Base-by-base conservation (phyloP, 2,329 filamentous ascomycete species). In the Diplodia mutila region DNA sequence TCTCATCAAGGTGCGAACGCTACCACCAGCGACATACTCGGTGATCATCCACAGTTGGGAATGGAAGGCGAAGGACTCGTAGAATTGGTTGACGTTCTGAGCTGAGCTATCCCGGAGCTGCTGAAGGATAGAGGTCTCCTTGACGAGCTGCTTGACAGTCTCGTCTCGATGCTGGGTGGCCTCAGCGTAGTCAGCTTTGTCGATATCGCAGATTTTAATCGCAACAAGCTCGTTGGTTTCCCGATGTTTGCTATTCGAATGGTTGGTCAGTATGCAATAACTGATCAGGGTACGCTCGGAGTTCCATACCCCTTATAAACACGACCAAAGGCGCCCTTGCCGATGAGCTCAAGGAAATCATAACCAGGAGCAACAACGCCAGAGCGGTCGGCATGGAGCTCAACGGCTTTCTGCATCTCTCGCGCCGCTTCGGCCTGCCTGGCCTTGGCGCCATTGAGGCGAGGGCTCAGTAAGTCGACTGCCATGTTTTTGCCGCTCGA, bases 41-140 rank as follows among this genome's bases (percentile, higher is more conserved):
- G 91, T 94, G 67, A 95, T 88, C 82, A 95, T 92, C 92, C 92
- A 96, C 81, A 96, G 89, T 69, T 92, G 87, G 72, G 91, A 89
- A 51, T 91, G 90, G 46, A 94, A 88, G 9, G 91, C 88, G 23
- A 94, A 84, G 4, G 91, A 91, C 71, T 94, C 91, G 72, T 94
- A 89, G 63, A 94, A 90, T 72, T 89, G 86, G 76, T 94, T 95
- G 80, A 96, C 89, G 77, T 95, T 95, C 75, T 94, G 94, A 21
- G 91, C 91, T 57, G 89, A 90, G 71, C 86, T 90, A 71, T 92
- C 89, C 73, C 90, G 89, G 63, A 96, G 83, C 68, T 91, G 83
- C 73, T 91, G 88, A 61, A 96, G 82, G 27, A 92, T 86, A 57
- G 83, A 85, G 52, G 88, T 89, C 74, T 90, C 88, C 69, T 83